phyloP scores from a whole-genome alignment of 805 yeast genomes.

The Candida maltosa region DNA sequence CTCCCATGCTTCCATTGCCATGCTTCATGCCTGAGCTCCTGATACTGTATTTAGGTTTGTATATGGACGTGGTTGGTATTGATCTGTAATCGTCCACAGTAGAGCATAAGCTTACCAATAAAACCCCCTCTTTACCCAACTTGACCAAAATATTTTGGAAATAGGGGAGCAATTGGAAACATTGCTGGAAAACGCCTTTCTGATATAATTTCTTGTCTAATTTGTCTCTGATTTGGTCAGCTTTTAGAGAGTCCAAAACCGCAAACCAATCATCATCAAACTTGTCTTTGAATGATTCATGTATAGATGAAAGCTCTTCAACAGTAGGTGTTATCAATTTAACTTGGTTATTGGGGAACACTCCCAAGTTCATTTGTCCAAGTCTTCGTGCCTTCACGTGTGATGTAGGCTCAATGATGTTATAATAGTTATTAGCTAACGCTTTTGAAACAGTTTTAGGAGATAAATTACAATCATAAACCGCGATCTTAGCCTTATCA shows the following conservation, averaged over 20 bases:
- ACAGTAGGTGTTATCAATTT: slow-evolving; percentile 67
- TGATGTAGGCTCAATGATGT: slow-evolving; percentile 77
- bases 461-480: slow-evolving; percentile 70
- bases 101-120: slow-evolving; percentile 35
- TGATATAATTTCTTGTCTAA: slow-evolving; percentile 35
- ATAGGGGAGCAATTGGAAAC: slow-evolving; percentile 71
- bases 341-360: slow-evolving; percentile 47
- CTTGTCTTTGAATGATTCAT: slow-evolving; percentile 41
- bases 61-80: slow-evolving; percentile 29
- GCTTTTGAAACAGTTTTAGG: slow-evolving; percentile 36
- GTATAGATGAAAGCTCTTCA: slow-evolving; percentile 56
- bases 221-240: slow-evolving; percentile 28
- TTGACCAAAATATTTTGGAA: slow-evolving; percentile 65
- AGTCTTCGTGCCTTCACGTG: slow-evolving; percentile 55
- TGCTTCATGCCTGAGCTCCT: slow-evolving; percentile 17
- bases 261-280: slow-evolving; percentile 71
- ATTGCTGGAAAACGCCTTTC: slow-evolving; percentile 59
- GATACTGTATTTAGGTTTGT: slow-evolving; percentile 19
- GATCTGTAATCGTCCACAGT: slow-evolving; percentile 27
- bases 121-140: slow-evolving; percentile 63
- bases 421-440: slow-evolving; percentile 19
- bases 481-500: slow-evolving; percentile 46
- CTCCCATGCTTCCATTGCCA: slow-evolving; percentile 35
- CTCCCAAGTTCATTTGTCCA: slow-evolving; percentile 32
- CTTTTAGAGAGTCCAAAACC: slow-evolving; percentile 50